Conservation (phyloP, 768 basidiomycete genomes). For the Astraeus odoratus region DNA sequence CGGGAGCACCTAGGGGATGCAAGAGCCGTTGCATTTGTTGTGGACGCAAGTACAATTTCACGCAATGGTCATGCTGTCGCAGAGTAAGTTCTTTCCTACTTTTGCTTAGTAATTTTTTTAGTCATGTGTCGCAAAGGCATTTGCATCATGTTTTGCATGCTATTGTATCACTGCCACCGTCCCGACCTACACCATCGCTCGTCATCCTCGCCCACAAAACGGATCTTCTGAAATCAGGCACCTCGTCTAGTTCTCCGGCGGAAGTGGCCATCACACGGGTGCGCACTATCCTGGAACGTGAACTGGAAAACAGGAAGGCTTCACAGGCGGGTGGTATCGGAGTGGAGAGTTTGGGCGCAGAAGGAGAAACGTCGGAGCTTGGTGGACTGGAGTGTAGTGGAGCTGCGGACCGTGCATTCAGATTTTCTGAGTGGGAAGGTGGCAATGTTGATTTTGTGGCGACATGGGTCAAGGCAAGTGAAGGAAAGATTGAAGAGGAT, state of each 20-base stretch:
- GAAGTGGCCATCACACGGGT: constrained; percentile 66
- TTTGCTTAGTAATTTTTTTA: neutral
- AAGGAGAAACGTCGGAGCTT: constrained; percentile 56
- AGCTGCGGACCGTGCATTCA: constrained; percentile 49
- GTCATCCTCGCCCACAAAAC: constrained; percentile 71
- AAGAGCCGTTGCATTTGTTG: constrained; percentile 67
- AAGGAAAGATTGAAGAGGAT: constrained; percentile 31
- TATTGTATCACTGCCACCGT: constrained; percentile 66
- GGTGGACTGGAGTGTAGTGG: constrained; percentile 70
- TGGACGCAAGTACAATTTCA: constrained; percentile 73
- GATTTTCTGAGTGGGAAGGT: constrained; percentile 78
- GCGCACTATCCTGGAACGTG: constrained; percentile 72
- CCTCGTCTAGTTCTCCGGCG: constrained; percentile 26
- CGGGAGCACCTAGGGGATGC: constrained; percentile 55
- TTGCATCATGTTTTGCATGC: constrained; percentile 67
- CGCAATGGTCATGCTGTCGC: constrained; percentile 69
- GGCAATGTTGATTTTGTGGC: constrained; percentile 68
- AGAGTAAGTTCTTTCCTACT: constrained; percentile 49
- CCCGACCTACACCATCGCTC: constrained; percentile 52
- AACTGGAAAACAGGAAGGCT: constrained; percentile 68
- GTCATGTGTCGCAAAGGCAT: constrained; percentile 40
- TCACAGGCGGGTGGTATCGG: constrained; percentile 61
- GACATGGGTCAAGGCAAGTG: constrained; percentile 38
- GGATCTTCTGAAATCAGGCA: constrained; percentile 53
- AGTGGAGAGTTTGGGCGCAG: constrained; percentile 68